phyloP scores from a whole-genome alignment of 352 stramenopile genomes.

The Blastocystis sp. region DNA sequence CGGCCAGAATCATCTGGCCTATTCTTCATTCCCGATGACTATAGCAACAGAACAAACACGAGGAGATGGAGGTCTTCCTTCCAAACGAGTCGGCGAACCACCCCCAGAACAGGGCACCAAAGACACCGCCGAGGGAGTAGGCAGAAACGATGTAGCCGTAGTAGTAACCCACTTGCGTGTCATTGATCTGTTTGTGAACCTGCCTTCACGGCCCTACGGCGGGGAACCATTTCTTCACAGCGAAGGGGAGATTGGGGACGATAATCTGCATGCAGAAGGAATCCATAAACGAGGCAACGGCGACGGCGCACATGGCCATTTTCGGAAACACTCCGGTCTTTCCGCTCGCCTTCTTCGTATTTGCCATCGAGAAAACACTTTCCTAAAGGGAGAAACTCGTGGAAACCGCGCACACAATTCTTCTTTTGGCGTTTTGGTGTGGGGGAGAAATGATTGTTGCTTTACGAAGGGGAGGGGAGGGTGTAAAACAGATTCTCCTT shows the following conservation, averaged over 20 bases:
- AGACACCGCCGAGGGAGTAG: slow-evolving; percentile 65
- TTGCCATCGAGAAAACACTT: too few species aligned
- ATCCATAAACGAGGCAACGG: slow-evolving; percentile 44
- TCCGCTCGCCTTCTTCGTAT: too few species aligned
- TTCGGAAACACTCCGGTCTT: slow-evolving; percentile 53
- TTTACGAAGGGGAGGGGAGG: too few species aligned
- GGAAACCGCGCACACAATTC: too few species aligned
- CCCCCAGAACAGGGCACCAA: slow-evolving; percentile 66
- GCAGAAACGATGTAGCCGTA: slow-evolving; percentile 48
- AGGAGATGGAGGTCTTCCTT: slow-evolving; percentile 45
- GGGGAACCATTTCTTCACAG: slow-evolving; percentile 49
- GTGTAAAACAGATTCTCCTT: too few species aligned
- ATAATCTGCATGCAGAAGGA: slow-evolving; percentile 57
- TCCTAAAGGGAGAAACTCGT: too few species aligned
- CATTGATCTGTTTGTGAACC: slow-evolving; percentile 28
- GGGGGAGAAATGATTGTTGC: too few species aligned
- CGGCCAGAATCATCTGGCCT: slow-evolving; percentile 33
- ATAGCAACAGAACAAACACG: slow-evolving; percentile 51
- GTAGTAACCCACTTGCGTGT: slow-evolving; percentile 65
- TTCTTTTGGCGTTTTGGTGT: too few species aligned
- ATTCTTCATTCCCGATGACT: not conserved
- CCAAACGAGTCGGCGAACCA: slow-evolving; percentile 67
- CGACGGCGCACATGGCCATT: slow-evolving; percentile 22
- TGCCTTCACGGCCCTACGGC: not conserved
- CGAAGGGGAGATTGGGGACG: slow-evolving; percentile 63